Percentiles rank a stretch among this genome's conserved stretches.
Conservation (phyloP, 257 asterid species). For the Scutellaria galericulata region DNA sequence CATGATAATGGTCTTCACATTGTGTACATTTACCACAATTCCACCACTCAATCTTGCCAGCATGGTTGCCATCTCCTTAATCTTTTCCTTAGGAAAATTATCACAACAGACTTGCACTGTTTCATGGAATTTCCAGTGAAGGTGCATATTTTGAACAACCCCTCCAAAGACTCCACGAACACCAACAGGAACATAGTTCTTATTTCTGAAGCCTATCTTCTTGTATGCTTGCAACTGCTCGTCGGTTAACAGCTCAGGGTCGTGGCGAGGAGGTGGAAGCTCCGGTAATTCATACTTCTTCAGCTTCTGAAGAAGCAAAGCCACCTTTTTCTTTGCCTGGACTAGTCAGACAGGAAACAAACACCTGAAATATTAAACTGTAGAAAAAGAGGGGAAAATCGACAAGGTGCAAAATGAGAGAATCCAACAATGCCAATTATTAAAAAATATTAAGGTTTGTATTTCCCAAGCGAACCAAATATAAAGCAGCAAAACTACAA, state of each 20-base stretch:
- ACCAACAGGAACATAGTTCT: conserved; percentile 95
- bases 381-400: neutral
- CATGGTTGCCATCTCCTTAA: conserved; percentile 94
- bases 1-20: conserved; percentile 88
- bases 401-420: neutral
- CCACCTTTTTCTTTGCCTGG: conserved; percentile 98
- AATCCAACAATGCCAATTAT: neutral
- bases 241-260: conserved; percentile 86
- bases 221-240: conserved; percentile 94
- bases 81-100: conserved; percentile 91
- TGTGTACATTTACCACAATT: conserved; percentile 81
- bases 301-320: conserved; percentile 93
- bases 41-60: conserved; percentile 96
- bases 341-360: conserved; percentile 41
- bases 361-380: conserved; percentile 17
- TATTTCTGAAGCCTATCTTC: conserved; percentile 90
- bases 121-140: conserved; percentile 99
- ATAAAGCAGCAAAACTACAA: neutral
- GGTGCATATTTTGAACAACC: conserved; percentile 97
- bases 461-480: neutral
- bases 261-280: conserved; percentile 91
- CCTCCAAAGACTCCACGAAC: conserved; percentile 99
- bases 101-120: conserved; percentile 97
- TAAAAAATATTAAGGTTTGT: neutral
- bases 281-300: conserved; percentile 95